Percentiles rank a stretch among this genome's conserved stretches.
Conservation (phyloP, 768 basidiomycete genomes). For the Termitomyces heimii region DNA sequence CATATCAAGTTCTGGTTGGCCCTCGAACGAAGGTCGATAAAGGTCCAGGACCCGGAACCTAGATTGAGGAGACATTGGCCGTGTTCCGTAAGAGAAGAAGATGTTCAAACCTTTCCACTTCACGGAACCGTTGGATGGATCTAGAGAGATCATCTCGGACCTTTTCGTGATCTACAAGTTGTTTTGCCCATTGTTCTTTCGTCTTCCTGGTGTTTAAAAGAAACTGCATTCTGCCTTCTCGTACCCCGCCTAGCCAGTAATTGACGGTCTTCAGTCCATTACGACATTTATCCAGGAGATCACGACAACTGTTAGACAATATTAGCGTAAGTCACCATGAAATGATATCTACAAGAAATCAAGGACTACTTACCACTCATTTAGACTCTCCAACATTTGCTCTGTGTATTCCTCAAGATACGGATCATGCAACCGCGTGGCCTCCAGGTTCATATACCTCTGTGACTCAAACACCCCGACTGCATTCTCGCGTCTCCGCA, state of each 20-base stretch:
- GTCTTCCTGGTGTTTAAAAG: slow-evolving; percentile 25
- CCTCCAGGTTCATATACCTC: slow-evolving; percentile 63
- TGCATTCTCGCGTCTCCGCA: slow-evolving; percentile 38
- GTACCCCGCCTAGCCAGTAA: slow-evolving; percentile 44
- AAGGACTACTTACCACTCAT: slow-evolving; percentile 27
- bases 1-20: slow-evolving; percentile 27
- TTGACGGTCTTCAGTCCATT: slow-evolving; percentile 33
- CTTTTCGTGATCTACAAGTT: slow-evolving; percentile 29
- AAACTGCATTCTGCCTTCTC: slow-evolving; percentile 29
- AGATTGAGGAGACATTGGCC: neutral
- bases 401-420: slow-evolving; percentile 35
- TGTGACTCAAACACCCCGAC: slow-evolving; percentile 76
- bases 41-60: slow-evolving; percentile 54
- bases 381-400: slow-evolving; percentile 37
- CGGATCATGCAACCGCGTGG: slow-evolving; percentile 44
- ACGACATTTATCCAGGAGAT: slow-evolving; percentile 40
- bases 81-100: neutral
- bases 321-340: neutral
- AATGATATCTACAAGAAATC: neutral
- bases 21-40: slow-evolving; percentile 46
- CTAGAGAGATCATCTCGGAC: slow-evolving; percentile 28
- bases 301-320: slow-evolving; percentile 34
- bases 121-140: slow-evolving; percentile 40
- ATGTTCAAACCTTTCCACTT: slow-evolving; percentile 40
- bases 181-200: slow-evolving; percentile 23